Evolutionary conservation across 2,329 filamentous ascomycete genomes (phyloP), one percentile per base, ranked within the genome.

Genomic region (Colletotrichum liaoningense): DNA sequence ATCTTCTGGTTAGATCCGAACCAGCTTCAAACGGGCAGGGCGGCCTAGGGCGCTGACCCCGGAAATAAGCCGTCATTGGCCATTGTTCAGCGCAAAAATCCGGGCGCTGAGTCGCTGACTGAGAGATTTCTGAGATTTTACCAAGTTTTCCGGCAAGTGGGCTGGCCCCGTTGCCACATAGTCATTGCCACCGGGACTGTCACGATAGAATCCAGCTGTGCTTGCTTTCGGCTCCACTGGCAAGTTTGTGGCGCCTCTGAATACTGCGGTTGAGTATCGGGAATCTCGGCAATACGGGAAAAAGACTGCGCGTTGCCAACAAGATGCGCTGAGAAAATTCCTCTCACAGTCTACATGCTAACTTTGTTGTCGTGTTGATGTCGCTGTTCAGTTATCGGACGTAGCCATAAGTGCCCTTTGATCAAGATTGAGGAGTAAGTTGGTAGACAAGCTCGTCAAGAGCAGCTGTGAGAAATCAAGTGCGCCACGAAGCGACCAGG

Each of bases 351-450:
- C 24, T 24, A 24, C 24, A 46, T 3, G 5, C 16, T 46, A 7
- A 16, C 14, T 19, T 8, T n/a, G 16, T 46, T n/a, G 7, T 49
- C 8, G 19, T 22, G 42, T 22, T 49, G 19, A 19, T 49, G 19
- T 7, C n/a, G 7, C 0, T 1, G 42, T 49, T 49, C 19, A 3
- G n/a, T 22, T 11, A 5, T 5, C n/a, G 42, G 7, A 9, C 19
- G 11, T 11, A 0, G 8, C 1, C 8, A 5, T 1, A 8, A 5
- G 3, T 49, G 19, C 7, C 7, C 4, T 9, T 49, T 2, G 16
- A 22, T 19, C 19, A 11, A 19, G n/a, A 1, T 16, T 3, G 42
- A 46, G 1, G 42, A 49, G 19, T 3, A n/a, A 22, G 4, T 0
- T 7, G 19, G 1, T 1, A 49, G 5, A 22, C 8, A 22, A 1